Conservation (phyloP, 371 early-diverging fungal genomes). For the Mortierella sp. region DNA sequence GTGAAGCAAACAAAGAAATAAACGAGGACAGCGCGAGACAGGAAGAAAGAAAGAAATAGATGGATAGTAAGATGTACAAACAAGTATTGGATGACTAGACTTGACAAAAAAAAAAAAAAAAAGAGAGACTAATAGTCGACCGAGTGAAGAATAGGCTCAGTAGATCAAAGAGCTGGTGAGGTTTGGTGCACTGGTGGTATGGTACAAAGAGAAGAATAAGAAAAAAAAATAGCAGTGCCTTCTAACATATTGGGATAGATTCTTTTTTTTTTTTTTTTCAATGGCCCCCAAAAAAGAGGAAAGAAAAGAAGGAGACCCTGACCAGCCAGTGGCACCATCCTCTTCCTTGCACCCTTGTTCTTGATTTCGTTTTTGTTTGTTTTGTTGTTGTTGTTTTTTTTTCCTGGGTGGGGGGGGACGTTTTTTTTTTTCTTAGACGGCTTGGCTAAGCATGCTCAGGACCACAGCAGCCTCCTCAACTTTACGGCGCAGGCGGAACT, state of each 20-base stretch:
- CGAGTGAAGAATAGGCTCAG: too few species aligned
- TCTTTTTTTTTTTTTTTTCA: background rate
- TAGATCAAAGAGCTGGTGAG: too few species aligned
- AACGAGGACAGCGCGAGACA: too few species aligned
- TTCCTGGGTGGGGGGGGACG: too few species aligned
- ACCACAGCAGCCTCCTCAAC: slow-evolving; percentile 54
- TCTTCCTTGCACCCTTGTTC: background rate
- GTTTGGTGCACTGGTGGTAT: background rate
- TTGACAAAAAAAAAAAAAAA: background rate
- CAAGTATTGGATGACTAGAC: too few species aligned
- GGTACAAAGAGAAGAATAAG: background rate
- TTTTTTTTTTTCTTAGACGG: slow-evolving; percentile 20
- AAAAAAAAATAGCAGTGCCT: background rate
- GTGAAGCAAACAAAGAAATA: too few species aligned
- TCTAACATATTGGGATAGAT: background rate
- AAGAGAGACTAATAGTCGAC: background rate
- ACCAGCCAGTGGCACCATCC: background rate
- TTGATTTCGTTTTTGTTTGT: too few species aligned
- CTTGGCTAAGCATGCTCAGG: slow-evolving; percentile 52
- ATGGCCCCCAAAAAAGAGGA: background rate
- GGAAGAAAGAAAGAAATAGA: background rate
- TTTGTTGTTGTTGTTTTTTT: too few species aligned
- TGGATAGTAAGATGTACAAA: background rate
- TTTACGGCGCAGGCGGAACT: slow-evolving; percentile 53
- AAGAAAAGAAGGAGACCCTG: background rate